Percentiles rank a stretch among this genome's conserved stretches.
phyloP scores from a whole-genome alignment of 2,329 filamentous ascomycete genomes.

The Alternaria alternata region DNA sequence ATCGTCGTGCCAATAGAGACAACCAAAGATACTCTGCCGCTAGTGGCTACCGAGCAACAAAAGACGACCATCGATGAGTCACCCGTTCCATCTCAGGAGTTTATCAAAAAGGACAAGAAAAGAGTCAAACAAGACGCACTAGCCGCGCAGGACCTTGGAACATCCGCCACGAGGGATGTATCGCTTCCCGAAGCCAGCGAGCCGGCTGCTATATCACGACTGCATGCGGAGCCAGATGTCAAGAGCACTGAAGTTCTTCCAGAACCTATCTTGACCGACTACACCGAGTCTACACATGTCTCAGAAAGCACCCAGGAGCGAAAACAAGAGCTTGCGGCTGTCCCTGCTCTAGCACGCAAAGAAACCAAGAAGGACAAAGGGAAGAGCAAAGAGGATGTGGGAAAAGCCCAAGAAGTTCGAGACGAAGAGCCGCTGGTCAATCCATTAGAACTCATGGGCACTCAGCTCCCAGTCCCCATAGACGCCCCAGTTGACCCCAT shows the following conservation, averaged over 20 bases:
- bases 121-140: constrained; percentile 38
- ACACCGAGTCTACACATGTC: background rate
- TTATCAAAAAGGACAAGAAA: constrained; percentile 55
- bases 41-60: background rate
- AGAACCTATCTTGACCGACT: background rate
- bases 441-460: background rate
- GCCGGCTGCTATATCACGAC: background rate
- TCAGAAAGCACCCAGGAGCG: constrained; percentile 7
- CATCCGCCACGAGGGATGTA: background rate
- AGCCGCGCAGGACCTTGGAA: constrained; percentile 2
- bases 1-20: constrained; percentile 7
- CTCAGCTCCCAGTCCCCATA: background rate
- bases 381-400: constrained; percentile 33
- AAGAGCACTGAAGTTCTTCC: background rate
- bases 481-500: background rate
- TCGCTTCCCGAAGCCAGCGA: background rate
- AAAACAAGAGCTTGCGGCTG: constrained; percentile 17
- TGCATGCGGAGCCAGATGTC: background rate
- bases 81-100: constrained; percentile 30
- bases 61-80: constrained; percentile 3
- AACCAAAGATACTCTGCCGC: background rate
- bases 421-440: constrained; percentile 1
- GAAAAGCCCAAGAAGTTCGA: background rate
- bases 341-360: constrained; percentile 28
- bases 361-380: constrained; percentile 45